These are phyloP conservation scores for Capsicum baccatum DNA, from an alignment of 257 asterid genomes.

Conservation along the genomic window DNA sequence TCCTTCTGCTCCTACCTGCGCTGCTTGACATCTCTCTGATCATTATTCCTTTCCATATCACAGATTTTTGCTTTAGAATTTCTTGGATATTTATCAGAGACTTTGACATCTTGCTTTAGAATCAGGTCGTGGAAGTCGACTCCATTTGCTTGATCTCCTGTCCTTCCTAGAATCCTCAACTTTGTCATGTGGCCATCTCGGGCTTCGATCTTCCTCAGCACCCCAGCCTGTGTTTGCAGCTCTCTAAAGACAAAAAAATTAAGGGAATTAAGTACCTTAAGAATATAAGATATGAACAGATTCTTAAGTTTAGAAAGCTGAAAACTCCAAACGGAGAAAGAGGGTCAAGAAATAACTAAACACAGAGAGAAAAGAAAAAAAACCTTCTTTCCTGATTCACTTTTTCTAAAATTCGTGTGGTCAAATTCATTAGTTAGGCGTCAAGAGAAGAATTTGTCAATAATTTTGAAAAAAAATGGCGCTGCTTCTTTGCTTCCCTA, in stretches of 20 bases:
- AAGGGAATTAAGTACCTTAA: neutral
- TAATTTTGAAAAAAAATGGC: neutral
- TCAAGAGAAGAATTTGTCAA: neutral
- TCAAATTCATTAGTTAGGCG: neutral
- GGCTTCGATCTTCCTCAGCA: conserved; percentile 66
- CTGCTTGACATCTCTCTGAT: conserved; percentile 38
- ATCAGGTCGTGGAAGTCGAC: conserved; percentile 39
- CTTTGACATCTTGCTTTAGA: conserved; percentile 38
- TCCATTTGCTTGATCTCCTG: conserved; percentile 42
- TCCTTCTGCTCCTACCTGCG: conserved; percentile 34
- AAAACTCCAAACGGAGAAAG: neutral
- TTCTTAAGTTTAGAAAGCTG: neutral
- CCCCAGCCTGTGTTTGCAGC: conserved; percentile 99
- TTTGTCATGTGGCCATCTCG: conserved; percentile 59
- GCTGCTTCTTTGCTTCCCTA: neutral
- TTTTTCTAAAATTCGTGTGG: no score
- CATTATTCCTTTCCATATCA: conserved; percentile 33
- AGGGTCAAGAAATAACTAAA: neutral
- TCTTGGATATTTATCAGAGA: conserved; percentile 38
- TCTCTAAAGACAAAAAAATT: conserved; percentile 54
- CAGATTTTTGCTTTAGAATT: conserved; percentile 37
- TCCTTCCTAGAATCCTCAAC: conserved; percentile 51
- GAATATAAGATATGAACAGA: neutral
- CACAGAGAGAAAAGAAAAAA: neutral
- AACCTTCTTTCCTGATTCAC: neutral